A percentile compares a stretch with the other conserved stretches of the same genome.
Evolutionary conservation across 2,329 filamentous ascomycete genomes (phyloP).

Genomic region (Thelonectria olida): DNA sequence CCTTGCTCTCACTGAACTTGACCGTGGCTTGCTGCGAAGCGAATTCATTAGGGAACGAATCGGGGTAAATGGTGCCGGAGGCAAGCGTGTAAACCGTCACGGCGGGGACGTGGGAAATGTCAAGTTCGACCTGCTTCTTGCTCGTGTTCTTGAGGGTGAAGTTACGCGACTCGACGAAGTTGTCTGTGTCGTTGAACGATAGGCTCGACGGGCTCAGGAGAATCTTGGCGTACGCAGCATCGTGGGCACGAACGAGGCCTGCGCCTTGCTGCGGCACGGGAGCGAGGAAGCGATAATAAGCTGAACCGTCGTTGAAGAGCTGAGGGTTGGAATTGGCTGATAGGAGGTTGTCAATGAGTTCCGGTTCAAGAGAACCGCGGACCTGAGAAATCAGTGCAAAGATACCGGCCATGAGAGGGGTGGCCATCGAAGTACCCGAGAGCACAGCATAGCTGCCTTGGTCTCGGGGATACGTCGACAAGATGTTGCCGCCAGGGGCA

Average conservation of each 20-base stretch:
- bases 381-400: slow-evolving; percentile 63
- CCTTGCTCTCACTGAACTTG: slow-evolving; percentile 50
- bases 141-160: slow-evolving; percentile 67
- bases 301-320: slow-evolving; percentile 56
- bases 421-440: slow-evolving; percentile 70
- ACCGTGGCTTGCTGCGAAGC: slow-evolving; percentile 53
- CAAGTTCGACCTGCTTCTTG: slow-evolving; percentile 58
- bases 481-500: slow-evolving; percentile 65
- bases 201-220: slow-evolving; percentile 65
- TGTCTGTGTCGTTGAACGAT: slow-evolving; percentile 71
- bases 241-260: slow-evolving; percentile 68
- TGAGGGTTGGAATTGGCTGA: slow-evolving; percentile 59
- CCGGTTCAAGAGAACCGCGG: slow-evolving; percentile 61
- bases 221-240: slow-evolving; percentile 64
- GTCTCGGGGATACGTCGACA: slow-evolving; percentile 63
- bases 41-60: slow-evolving; percentile 56
- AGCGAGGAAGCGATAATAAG: slow-evolving; percentile 52
- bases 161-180: slow-evolving; percentile 58
- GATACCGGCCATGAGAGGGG: slow-evolving; percentile 64
- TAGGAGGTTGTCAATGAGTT: slow-evolving; percentile 58
- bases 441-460: slow-evolving; percentile 60
- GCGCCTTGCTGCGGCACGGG: slow-evolving; percentile 69
- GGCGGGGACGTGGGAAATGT: slow-evolving; percentile 59
- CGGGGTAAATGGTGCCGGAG: slow-evolving; percentile 46
- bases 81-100: slow-evolving; percentile 62